phyloP scores from a whole-genome alignment of 2,329 filamentous ascomycete species.

The Sclerotiophoma versabilis region DNA sequence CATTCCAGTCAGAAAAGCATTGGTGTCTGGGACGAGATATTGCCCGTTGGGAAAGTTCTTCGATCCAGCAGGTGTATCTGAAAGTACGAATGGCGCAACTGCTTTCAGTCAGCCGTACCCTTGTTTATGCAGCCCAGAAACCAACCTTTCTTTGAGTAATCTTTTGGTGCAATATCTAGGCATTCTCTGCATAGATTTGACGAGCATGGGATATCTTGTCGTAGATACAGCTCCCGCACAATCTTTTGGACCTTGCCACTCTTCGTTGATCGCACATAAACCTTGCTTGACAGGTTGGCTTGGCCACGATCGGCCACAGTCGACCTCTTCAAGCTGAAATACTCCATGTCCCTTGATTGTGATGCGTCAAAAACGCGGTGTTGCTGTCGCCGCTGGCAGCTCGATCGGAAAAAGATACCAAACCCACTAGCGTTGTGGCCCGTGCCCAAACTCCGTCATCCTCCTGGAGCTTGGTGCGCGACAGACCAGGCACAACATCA shows the following conservation, averaged over 20 bases:
- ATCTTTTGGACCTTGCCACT: constrained; percentile 99
- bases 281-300: constrained; percentile 88
- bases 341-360: constrained; percentile 36
- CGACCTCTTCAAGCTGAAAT: constrained; percentile 65
- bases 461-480: constrained; percentile 38
- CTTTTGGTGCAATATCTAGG: constrained; percentile 74
- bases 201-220: constrained; percentile 96
- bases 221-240: constrained; percentile 92
- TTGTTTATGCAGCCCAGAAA: constrained; percentile 13
- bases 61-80: constrained; percentile 84
- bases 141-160: constrained; percentile 79
- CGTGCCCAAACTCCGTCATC: constrained; percentile 20
- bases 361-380: constrained; percentile 13
- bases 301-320: constrained; percentile 62
- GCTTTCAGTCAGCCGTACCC: constrained; percentile 25
- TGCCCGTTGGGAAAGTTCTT: constrained; percentile 84
- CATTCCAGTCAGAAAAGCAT: constrained; percentile 94
- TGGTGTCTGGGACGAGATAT: constrained; percentile 95
- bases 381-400: constrained; percentile 12
- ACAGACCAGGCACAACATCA: constrained; percentile 40
- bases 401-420: too few relatives aligned
- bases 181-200: constrained; percentile 85
- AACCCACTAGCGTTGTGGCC: neutral
- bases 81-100: constrained; percentile 87
- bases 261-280: constrained; percentile 92